Evolutionary conservation across 2,329 filamentous ascomycete genomes (phyloP).

Genomic region (Paraconiothyrium sp.): DNA sequence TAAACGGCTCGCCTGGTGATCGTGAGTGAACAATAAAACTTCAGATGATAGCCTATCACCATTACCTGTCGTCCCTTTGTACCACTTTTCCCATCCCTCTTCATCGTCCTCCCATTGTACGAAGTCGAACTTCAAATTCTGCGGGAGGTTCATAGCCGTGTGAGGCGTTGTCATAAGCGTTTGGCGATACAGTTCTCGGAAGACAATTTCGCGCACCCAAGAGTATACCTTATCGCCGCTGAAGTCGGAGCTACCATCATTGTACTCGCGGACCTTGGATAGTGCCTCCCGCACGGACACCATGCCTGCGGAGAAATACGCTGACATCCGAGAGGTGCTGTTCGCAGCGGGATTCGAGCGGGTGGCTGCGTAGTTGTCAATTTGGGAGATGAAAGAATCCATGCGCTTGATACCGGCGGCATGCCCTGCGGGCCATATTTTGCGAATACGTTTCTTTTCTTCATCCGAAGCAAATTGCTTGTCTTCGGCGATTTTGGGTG

Average conservation of each 20-base stretch:
- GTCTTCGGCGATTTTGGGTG: constrained; percentile 50
- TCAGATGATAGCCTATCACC: no score
- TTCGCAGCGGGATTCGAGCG: constrained; percentile 55
- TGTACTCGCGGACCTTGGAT: constrained; percentile 52
- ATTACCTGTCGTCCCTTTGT: constrained; percentile 50
- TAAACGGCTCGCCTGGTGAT: constrained; percentile 55
- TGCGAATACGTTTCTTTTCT: constrained; percentile 52
- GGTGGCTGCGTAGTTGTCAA: constrained; percentile 52
- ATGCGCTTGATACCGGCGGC: constrained; percentile 54
- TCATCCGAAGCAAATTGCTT: constrained; percentile 53
- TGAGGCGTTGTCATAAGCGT: constrained; percentile 58
- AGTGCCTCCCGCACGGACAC: constrained; percentile 59
- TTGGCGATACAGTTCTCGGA: constrained; percentile 62
- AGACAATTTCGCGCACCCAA: constrained; percentile 63
- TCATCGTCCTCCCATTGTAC: constrained; percentile 62
- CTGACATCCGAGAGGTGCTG: constrained; percentile 53
- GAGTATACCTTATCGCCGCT: constrained; percentile 51
- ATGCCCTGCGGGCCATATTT: constrained; percentile 58
- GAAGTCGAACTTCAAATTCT: constrained; percentile 62
- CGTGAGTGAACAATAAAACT: no score
- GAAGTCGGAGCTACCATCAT: constrained; percentile 56
- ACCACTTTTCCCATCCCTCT: constrained; percentile 61
- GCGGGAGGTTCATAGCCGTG: constrained; percentile 60
- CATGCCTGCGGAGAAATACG: constrained; percentile 58
- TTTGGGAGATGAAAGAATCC: constrained; percentile 54